Base-by-base conservation (phyloP, 2,329 filamentous ascomycete genomes). In the Zasmidium cellare region DNA sequence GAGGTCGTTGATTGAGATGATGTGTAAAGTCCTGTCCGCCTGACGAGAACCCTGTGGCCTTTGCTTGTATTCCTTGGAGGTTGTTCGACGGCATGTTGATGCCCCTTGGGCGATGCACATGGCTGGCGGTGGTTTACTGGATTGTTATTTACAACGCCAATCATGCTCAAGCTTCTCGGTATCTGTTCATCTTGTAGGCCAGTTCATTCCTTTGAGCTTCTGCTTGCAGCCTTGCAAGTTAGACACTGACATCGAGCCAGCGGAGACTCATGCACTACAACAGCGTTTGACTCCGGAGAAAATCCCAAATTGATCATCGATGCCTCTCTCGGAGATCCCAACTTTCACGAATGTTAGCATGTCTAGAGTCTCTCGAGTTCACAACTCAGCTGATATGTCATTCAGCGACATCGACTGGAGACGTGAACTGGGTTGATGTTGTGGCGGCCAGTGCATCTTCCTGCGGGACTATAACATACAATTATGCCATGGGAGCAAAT, bases 191-290 rank as follows among this genome's bases (percentile, higher is more conserved):
- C 28, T 31, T 31, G 28, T 31, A 31, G 7, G 28, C 14, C 14
- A 7, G 7, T 31, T 7, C 28, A 31, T 7, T 31, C 28, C 14
- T 7, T 31, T 14, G 28, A 7, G 14, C 28, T 31, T 7, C 28
- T 31, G 7, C 14, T 14, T 31, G 7, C 14, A 7, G 28, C 28
- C 14, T 31, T 14, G 7, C 14, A 31, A 7, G 7, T 31, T 7
- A 31, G 7, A 14, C 14, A 31, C 28, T 31, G 28, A 31, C 28
- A 31, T 52, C 18, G 16, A 48, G 12, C 12, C 25, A 52, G 50
- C 23, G 50, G 50, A 18, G 50, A 53, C 50, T 53, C 50, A 1
- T 53, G 44, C 35, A 44, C 50, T 18, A 18, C 16, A 1, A 53
- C 50, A 14, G 50, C 28, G 18, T 53, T 53, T 20, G 24, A 41